Conservation (phyloP, 1,139 yeast species). For the Nakaseomyces bracarensis region DNA sequence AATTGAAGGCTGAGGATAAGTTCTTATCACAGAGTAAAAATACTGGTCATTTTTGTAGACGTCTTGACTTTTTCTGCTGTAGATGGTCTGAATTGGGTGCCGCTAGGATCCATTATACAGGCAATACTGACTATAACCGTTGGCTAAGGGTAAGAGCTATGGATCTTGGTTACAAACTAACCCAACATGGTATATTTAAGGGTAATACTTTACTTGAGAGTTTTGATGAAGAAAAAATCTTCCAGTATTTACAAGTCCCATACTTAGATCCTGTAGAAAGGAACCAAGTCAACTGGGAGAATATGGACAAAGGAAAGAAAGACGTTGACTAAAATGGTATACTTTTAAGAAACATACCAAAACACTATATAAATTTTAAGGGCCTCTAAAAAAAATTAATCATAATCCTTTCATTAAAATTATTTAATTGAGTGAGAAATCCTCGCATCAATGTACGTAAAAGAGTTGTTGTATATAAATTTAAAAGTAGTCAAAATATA, state of each 20-base stretch:
- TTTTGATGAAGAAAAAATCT: constrained; percentile 41
- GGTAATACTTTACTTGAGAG: constrained; percentile 37
- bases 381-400: constrained; percentile 2
- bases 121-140: constrained; percentile 50
- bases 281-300: constrained; percentile 2
- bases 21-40: constrained; percentile 21
- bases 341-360: too few species aligned
- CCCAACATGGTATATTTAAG: constrained; percentile 42
- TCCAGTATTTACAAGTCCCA: constrained; percentile 40
- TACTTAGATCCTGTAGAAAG: constrained; percentile 43
- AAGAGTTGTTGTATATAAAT: constrained; percentile 4
- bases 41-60: constrained; percentile 36
- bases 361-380: too few species aligned
- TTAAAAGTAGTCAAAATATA: not conserved
- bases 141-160: constrained; percentile 41
- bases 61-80: constrained; percentile 49
- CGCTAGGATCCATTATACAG: constrained; percentile 49
- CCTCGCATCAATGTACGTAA: constrained; percentile 3
- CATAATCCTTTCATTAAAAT: constrained; percentile 6
- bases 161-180: constrained; percentile 39
- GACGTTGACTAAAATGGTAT: too few species aligned
- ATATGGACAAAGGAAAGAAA: not conserved
- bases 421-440: constrained; percentile 3
- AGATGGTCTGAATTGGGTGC: constrained; percentile 48
- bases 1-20: constrained; percentile 15